Evolutionary conservation across 495 filamentous ascomycete species (phyloP).

Genomic region (Penicillium steckii): DNA sequence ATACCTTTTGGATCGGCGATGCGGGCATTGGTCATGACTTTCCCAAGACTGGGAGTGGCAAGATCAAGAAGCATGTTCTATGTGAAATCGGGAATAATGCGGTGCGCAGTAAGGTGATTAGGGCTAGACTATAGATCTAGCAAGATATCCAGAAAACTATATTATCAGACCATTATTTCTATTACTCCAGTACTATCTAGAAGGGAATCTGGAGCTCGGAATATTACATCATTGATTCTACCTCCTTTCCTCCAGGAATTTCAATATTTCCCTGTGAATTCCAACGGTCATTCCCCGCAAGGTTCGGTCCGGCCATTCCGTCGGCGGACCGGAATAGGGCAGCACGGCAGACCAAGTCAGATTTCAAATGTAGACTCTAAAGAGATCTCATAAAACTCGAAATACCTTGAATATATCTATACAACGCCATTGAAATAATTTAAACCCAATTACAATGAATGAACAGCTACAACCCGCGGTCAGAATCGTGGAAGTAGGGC

Average conservation of each 20-base stretch:
- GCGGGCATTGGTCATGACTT: slow-evolving; percentile 44
- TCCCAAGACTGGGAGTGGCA: slow-evolving; percentile 63
- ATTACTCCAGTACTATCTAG: no score
- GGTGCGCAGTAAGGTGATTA: background rate
- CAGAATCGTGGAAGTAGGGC: slow-evolving; percentile 47
- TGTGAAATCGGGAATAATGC: slow-evolving; percentile 39
- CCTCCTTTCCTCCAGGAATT: background rate
- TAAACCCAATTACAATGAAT: background rate
- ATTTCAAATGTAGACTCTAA: background rate
- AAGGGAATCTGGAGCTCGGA: no score
- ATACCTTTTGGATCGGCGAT: slow-evolving; percentile 60
- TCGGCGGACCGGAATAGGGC: background rate
- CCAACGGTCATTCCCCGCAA: no score
- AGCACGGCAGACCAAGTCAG: background rate
- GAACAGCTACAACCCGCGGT: slow-evolving; percentile 16
- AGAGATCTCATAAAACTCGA: no score
- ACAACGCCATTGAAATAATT: background rate
- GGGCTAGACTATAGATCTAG: slow-evolving; percentile 13
- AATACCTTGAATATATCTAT: no score
- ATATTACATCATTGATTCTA: no score
- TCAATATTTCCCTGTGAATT: no score
- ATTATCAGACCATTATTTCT: no score
- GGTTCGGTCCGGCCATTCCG: background rate
- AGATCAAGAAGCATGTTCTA: slow-evolving; percentile 62
- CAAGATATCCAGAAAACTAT: no score